Evolutionary conservation across 176 grass and related monocot genomes (phyloP), one percentile per base, ranked within the genome.

Genomic region (Tillandsia leiboldiana): DNA sequence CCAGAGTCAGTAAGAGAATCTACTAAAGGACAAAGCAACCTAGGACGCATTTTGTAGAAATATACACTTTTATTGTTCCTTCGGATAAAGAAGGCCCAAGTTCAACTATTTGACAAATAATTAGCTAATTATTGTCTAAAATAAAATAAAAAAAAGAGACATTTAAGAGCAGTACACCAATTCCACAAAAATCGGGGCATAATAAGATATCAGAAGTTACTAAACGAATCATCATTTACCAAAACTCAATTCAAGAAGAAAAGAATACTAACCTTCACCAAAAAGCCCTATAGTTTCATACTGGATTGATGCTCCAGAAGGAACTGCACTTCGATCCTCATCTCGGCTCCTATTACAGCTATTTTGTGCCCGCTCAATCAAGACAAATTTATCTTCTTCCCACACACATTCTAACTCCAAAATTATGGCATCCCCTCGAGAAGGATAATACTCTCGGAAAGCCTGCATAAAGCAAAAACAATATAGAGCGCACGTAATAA

Each of bases 321-420:
- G 26, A 58, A 47, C 53, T 3, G 26, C 50, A 2, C 52, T 79
- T 24, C 69, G 49, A 72, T 77, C 69, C 13, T 84, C 69, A 75
- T 69, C 79, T 75, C 71, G 26, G 47, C 14, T 51, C 28, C 82
- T 78, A 20, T 75, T 50, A 71, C 65, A 61, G 58, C 7, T 74
- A 71, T 11, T 57, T 77, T 91, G 75, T 9, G 26, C 62, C 50
- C 57, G 80, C 72, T 91, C 82, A 47, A 74, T 65, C 79, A 91
- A 82, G 69, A 85, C 8, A 80, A 82, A 91, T 75, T 87, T 91
- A 82, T 91, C 89, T 75, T 79, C 79, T 72, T 72, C 66, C 89
- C 89, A 91, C 63, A 78, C 66, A 54, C 89, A 91, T 50, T 85
- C 72, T 61, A 91, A 53, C 33, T 42, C 33, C 66, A 72, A 49